These are phyloP conservation scores for Hypomyces rosellus DNA, from an alignment of 2,329 filamentous ascomycete species.

Conservation along the genomic window DNA sequence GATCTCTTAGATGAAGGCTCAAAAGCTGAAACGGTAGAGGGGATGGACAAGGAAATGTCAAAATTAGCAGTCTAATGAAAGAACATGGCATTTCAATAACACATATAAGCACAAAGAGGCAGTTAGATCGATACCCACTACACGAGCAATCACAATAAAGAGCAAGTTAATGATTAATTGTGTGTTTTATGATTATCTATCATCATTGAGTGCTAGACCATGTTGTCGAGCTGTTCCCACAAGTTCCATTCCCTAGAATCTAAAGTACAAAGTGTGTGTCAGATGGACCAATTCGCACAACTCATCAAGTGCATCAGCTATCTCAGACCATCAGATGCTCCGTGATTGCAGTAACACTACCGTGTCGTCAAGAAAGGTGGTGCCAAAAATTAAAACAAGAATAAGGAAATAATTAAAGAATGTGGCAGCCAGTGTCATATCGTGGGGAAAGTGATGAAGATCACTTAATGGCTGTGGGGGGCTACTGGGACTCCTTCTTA, in stretches of 20 bases:
- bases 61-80: constrained; percentile 22
- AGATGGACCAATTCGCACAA: constrained; percentile 25
- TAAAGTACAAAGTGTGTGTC: constrained; percentile 35
- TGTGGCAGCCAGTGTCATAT: constrained; percentile 12
- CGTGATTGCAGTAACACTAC: constrained; percentile 23
- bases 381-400: constrained; percentile 14
- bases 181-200: constrained; percentile 10
- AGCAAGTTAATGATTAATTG: background rate
- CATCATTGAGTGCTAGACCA: constrained; percentile 18
- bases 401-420: constrained; percentile 12
- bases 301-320: constrained; percentile 28
- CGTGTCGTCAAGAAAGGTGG: constrained; percentile 16
- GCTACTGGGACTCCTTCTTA: constrained; percentile 24
- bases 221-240: constrained; percentile 18
- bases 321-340: constrained; percentile 33
- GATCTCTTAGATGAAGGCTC: constrained; percentile 1
- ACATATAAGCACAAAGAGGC: too few relatives aligned
- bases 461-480: constrained; percentile 1
- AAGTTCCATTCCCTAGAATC: constrained; percentile 24
- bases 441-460: constrained; percentile 7
- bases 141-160: too few relatives aligned
- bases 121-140: constrained; percentile 14
- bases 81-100: background rate
- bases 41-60: constrained; percentile 23
- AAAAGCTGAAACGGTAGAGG: constrained; percentile 6